phyloP scores from a whole-genome alignment of 345 rosid genomes.

The Reutealis trisperma region DNA sequence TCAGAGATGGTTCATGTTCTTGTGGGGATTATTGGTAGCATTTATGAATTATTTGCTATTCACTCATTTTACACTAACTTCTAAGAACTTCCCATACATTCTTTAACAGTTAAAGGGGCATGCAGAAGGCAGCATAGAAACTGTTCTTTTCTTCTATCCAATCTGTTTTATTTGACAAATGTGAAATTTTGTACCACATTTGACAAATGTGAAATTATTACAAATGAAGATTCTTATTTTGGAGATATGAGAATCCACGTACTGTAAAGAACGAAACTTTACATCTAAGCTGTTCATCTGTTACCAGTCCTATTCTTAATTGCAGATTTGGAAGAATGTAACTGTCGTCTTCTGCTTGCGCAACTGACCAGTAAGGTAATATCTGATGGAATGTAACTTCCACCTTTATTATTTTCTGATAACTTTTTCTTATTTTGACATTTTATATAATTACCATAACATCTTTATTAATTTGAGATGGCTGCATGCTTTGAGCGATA shows the following conservation, averaged over 20 bases:
- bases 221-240: not conserved
- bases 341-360: no score
- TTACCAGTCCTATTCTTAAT: not conserved
- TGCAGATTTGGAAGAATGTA: not conserved
- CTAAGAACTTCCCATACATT: not conserved
- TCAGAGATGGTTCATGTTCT: conserved; percentile 63
- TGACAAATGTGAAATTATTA: not conserved
- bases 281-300: not conserved
- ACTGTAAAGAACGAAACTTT: not conserved
- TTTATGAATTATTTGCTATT: not conserved
- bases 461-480: not conserved
- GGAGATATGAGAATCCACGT: not conserved
- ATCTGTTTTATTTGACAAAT: not conserved
- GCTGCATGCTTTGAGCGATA: not conserved
- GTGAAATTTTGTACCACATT: conserved; percentile 6
- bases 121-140: not conserved
- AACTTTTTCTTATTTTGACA: not conserved
- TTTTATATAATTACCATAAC: no score
- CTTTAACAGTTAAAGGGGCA: not conserved
- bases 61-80: not conserved
- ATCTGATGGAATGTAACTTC: not conserved
- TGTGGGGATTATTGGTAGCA: conserved; percentile 65
- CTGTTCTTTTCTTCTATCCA: not conserved
- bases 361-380: no score
- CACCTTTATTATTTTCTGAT: not conserved